phyloP scores from a whole-genome alignment of 805 yeast species.

The Kodamaea jinghongensis region DNA sequence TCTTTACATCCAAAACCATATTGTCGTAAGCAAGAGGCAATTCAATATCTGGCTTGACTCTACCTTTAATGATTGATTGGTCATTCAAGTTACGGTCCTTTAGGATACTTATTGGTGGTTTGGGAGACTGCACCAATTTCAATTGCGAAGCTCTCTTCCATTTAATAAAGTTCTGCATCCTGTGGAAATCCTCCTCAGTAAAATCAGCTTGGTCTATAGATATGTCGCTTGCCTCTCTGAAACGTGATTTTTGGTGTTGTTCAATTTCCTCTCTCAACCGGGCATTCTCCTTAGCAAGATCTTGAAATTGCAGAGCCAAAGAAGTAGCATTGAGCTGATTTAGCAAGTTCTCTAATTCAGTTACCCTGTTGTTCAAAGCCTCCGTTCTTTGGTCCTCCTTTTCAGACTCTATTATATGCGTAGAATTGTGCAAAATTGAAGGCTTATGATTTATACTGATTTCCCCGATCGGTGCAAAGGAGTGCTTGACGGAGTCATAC shows the following conservation, averaged over 20 bases:
- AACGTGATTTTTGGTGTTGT: conserved; percentile 1
- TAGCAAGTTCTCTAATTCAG: conserved; percentile 16
- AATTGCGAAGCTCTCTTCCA: conserved; percentile 42
- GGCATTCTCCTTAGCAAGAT: conserved; percentile 17
- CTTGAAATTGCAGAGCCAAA: conserved; percentile 12
- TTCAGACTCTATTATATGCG: conserved; percentile 7
- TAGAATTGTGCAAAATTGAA: conserved; percentile 12
- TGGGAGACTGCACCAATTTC: conserved; percentile 17
- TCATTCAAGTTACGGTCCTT: conserved; percentile 10
- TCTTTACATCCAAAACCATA: conserved; percentile 21
- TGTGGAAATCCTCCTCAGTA: conserved; percentile 16
- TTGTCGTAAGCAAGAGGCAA: conserved; percentile 34
- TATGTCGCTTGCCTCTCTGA: conserved; percentile 13
- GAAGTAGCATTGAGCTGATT: conserved; percentile 11
- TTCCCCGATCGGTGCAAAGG: conserved; percentile 3
- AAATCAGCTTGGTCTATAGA: conserved; percentile 23
- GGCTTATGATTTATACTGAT: conserved; percentile 9
- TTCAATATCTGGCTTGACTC: conserved; percentile 32
- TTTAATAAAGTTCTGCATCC: conserved; percentile 23
- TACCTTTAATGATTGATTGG: conserved; percentile 22
- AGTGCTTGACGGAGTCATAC: conserved; percentile 4
- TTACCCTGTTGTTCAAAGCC: conserved; percentile 10
- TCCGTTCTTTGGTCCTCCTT: neutral
- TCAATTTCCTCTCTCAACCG: conserved; percentile 11
- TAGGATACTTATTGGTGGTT: conserved; percentile 9